Percentiles rank a stretch among this genome's conserved stretches.
phyloP scores from a whole-genome alignment of 805 yeast genomes.

The Candida odintsovae region DNA sequence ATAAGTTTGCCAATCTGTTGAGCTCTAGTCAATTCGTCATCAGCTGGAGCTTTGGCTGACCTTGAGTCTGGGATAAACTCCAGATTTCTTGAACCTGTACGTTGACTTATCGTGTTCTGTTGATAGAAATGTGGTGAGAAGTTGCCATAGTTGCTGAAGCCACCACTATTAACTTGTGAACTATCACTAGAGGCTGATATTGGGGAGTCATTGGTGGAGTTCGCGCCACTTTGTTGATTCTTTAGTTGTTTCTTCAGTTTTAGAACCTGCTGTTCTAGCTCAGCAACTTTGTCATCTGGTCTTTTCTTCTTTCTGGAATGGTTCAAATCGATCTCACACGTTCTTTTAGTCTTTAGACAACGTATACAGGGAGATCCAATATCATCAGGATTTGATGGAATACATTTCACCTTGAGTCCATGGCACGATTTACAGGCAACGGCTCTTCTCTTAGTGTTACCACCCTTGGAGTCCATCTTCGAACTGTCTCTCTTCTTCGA shows the following conservation, averaged over 20 bases:
- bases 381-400: slow-evolving; percentile 56
- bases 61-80: slow-evolving; percentile 7
- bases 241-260: slow-evolving; percentile 17
- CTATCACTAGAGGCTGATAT: neutral
- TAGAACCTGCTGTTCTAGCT: slow-evolving; percentile 26
- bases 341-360: slow-evolving; percentile 56
- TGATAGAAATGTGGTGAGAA: neutral
- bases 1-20: slow-evolving; percentile 37
- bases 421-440: slow-evolving; percentile 77
- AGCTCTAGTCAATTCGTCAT: slow-evolving; percentile 20
- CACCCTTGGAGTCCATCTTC: neutral
- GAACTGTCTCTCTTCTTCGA: neutral
- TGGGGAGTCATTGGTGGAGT: neutral
- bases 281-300: slow-evolving; percentile 27
- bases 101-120: neutral
- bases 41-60: neutral
- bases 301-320: slow-evolving; percentile 45
- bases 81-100: slow-evolving; percentile 1
- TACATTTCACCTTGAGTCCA: slow-evolving; percentile 75
- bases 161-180: neutral
- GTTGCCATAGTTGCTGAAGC: neutral
- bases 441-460: slow-evolving; percentile 25
- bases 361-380: slow-evolving; percentile 67
- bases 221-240: neutral
- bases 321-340: slow-evolving; percentile 62